phyloP scores from a whole-genome alignment of 2,329 filamentous ascomycete genomes.

The Arthroderma sp. region DNA sequence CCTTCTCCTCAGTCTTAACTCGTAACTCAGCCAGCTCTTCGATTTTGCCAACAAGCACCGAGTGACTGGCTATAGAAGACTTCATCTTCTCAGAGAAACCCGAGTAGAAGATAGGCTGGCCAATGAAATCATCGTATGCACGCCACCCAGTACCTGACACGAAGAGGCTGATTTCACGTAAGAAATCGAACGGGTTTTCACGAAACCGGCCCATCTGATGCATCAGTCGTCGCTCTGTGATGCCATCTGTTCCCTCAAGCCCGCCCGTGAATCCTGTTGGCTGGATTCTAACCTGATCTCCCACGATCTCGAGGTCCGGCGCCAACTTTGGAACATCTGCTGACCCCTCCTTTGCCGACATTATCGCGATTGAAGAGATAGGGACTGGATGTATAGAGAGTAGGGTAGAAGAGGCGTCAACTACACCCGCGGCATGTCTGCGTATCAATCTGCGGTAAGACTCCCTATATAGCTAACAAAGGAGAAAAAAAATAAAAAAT shows the following conservation, averaged over 20 bases:
- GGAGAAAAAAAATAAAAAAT: background rate
- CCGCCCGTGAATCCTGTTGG: constrained; percentile 49
- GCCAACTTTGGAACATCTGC: constrained; percentile 33
- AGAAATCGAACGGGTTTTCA: constrained; percentile 59
- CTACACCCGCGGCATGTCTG: no score
- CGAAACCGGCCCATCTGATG: constrained; percentile 81
- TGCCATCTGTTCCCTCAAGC: constrained; percentile 32
- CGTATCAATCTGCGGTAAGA: no score
- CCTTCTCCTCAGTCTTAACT: constrained; percentile 61
- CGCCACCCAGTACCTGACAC: constrained; percentile 92
- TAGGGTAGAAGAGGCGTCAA: background rate
- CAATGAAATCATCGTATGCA: constrained; percentile 79
- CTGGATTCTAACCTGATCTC: constrained; percentile 61
- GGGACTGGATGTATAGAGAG: background rate
- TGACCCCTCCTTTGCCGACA: constrained; percentile 24
- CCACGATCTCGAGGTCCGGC: constrained; percentile 66
- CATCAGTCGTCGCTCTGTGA: constrained; percentile 37
- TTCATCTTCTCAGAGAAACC: constrained; percentile 92
- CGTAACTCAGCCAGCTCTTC: constrained; percentile 62
- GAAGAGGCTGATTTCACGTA: constrained; percentile 86
- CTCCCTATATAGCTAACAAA: background rate
- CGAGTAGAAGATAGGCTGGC: constrained; percentile 83
- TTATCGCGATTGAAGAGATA: background rate
- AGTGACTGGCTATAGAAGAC: constrained; percentile 58
- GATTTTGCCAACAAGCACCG: constrained; percentile 63